phyloP scores from a whole-genome alignment of 169 alveolate species.

The Plasmodium coatneyi region DNA sequence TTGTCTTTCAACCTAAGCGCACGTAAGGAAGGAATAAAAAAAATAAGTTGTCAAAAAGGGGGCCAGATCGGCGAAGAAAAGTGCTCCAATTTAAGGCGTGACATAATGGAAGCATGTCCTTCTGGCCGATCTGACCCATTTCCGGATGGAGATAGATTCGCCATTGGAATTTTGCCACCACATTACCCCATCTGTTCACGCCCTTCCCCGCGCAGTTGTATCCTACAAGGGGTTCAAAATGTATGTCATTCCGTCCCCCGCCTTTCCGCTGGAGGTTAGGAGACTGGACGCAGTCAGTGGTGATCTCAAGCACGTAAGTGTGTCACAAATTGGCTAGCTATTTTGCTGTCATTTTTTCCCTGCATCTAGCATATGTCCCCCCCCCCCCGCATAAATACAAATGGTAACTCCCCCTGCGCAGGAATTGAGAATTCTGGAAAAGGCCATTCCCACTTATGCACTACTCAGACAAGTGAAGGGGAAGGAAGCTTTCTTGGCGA shows the following conservation, averaged over 20 bases:
- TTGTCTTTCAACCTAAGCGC: conserved; percentile 53
- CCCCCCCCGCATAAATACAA: background rate
- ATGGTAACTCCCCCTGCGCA: background rate
- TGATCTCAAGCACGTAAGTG: conserved; percentile 26
- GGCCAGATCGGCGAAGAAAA: too few species aligned
- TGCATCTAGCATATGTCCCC: background rate
- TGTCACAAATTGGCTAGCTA: background rate
- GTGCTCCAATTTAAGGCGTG: background rate
- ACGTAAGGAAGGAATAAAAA: conserved; percentile 8
- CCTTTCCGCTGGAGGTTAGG: conserved; percentile 3
- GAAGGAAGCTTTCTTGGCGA: conserved; percentile 2
- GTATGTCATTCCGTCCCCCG: conserved; percentile 58
- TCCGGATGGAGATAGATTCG: background rate
- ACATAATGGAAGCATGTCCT: background rate
- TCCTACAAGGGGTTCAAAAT: conserved; percentile 70
- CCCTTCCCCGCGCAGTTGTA: conserved; percentile 12
- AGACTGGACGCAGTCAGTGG: background rate
- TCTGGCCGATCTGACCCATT: background rate
- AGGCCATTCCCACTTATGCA: conserved; percentile 32
- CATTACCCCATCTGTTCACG: background rate
- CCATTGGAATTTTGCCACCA: background rate
- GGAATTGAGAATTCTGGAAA: conserved; percentile 53
- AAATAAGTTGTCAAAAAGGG: background rate
- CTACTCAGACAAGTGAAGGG: background rate
- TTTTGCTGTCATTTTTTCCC: background rate